Base-by-base conservation (phyloP, 1,284 basidiomycete genomes). In the Laetiporus sulphureus region DNA sequence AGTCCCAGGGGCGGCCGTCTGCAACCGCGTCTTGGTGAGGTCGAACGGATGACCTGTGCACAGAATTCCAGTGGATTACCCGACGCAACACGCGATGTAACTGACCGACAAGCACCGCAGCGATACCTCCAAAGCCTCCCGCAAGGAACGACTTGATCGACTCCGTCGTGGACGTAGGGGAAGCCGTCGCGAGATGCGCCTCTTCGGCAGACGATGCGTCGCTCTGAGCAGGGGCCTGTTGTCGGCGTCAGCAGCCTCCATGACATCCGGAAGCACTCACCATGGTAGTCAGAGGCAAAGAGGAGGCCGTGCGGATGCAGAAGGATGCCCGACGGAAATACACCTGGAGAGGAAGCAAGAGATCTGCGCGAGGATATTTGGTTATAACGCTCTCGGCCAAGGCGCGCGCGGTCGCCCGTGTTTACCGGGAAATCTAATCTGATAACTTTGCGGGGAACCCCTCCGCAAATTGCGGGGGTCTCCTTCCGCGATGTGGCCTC, bases 1-100 rank as follows among this genome's bases (percentile, higher is more conserved):
- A 37, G 80, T 77, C 5, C 96, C 95, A 15, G 88, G 80, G 12
- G 82, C 55, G 5, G 96, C 95, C 6, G 96, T 99, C 67, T 99
- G 96, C 53, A 99, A 66, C 44, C 93, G 78, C 23, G 93, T 97
- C 73, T 98, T 98, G 46, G 91, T 96, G 54, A 99, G 70, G 68
- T 99, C 95, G 61, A 99, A 99, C 6, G 95, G 95, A 59, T 99
- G 96, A 4, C 95, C 95, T 87, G 52, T 19, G 33, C 20, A 32
- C 21, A 15, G 13, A 2, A n/a, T 24, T 15, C 12, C 27, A n/a
- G 20, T 13, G 19, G 15, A 23, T 5, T 5, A 16, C 18, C 12
- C 27, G 15, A 30, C 18, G 35, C 12, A 41, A 15, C 34, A 15
- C n/a, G 8, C 8, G 12, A 31, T 38, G 50, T 16, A 37, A 74